Evolutionary conservation across 192 early-diverging fungal genomes (phyloP), one percentile per base, ranked within the genome.

Genomic region (Podila horticola): DNA sequence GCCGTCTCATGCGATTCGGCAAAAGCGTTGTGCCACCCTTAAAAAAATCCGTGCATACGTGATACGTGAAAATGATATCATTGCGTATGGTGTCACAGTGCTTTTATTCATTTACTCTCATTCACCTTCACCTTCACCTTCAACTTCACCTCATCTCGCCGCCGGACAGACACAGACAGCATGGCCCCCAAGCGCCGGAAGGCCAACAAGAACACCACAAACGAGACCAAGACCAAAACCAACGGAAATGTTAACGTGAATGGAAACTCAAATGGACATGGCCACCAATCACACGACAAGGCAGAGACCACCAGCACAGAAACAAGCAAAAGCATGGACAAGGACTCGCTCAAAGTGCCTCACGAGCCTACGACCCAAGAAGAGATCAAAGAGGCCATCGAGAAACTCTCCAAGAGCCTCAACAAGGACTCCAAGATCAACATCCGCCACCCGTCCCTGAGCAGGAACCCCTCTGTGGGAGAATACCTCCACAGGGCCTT

Each of bases 391-490:
- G 69, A 71, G 0, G 69, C 75, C 26, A 15, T 72, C 20, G 57
- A 62, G 11, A 79, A 71, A 20, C 45, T 79, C 19, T 64, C 75
- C 31, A 61, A 72, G n/a, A 41, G 45, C 33, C 26, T 79, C 12
- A 69, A 64, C 13, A 67, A 49, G 22, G 58, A 55, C 10, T 8
- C 69, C 15, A 73, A 73, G 48, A 17, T 73, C 45, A 60, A 69
- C 45, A 66, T 73, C 58, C 26, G 66, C 31, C 77, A 72, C 52
- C 77, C 77, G 2, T 69, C 71, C 4, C 66, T 81, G 8, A 81
- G 77, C 48, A 34, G 77, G 26, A 81, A 81, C 45, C 77, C 77
- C 3, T 81, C 77, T 10, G 66, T 81, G 13, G 66, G 66, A 22
- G 58, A 81, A 49, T 81, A 81, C 38, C 38, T 81, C 22, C 77